Evolutionary conservation across 768 basidiomycete species (phyloP).

Genomic region (Termitomyces sp.): DNA sequence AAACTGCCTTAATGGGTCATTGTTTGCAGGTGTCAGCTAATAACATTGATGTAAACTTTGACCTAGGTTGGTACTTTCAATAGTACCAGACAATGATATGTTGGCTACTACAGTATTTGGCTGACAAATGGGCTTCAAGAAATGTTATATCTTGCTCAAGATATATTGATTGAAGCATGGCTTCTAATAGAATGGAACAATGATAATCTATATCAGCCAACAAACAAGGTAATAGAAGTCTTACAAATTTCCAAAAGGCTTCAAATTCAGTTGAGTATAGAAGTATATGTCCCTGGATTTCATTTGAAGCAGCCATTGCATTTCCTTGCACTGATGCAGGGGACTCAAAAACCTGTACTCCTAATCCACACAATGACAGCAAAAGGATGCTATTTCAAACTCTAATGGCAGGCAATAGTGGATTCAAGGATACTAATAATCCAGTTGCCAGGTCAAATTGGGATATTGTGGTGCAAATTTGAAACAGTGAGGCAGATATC

Average conservation of each 20-base stretch:
- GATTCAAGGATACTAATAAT: background rate
- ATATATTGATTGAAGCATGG: background rate
- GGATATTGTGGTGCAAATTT: background rate
- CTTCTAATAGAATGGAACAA: slow-evolving; percentile 3
- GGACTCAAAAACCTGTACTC: background rate
- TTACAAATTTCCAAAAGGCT: slow-evolving; percentile 1
- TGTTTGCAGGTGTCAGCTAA: background rate
- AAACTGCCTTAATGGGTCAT: background rate
- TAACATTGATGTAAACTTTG: background rate
- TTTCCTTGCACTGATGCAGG: background rate
- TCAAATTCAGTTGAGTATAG: background rate
- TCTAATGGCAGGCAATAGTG: background rate
- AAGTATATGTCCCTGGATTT: background rate
- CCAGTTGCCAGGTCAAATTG: background rate
- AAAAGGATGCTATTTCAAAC: background rate
- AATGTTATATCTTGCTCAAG: background rate
- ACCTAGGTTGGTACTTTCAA: slow-evolving; percentile 19
- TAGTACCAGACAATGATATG: slow-evolving; percentile 13
- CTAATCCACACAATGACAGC: background rate
- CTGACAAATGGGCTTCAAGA: slow-evolving; percentile 12
- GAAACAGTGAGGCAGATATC: background rate
- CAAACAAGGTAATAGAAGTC: background rate
- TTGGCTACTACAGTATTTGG: slow-evolving; percentile 19
- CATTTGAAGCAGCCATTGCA: background rate
- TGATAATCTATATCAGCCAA: slow-evolving; percentile 1